Base-by-base conservation (phyloP, 306 rosid genomes). In the Cucumis hystrix region DNA sequence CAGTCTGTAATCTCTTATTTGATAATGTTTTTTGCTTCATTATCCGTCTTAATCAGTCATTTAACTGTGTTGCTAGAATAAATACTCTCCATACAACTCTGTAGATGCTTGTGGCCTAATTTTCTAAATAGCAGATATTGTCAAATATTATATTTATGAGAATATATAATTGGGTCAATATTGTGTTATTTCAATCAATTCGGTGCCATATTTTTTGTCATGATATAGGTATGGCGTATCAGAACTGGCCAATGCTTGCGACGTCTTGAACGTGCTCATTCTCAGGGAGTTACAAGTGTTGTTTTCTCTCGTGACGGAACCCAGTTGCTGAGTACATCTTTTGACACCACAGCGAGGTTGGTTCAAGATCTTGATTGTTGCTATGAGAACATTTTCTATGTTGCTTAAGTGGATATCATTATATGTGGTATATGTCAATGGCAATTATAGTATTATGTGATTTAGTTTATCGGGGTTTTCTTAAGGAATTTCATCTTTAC, bases 181-280 rank as follows among this genome's bases (percentile, higher is more conserved):
- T 51, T 49, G 6, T 72, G 40, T 72, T 72, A 52, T n/a, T 73
- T 73, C 60, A 23, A 25, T 71, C 76, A 71, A 25, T 43, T 20
- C 9, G 10, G 28, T 30, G 17, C 17, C 45, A 51, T 73, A 30
- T 73, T 52, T 52, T 52, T 52, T 73, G 76, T 71, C 20, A 16
- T 71, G 39, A 23, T 17, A 67, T 79, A 95, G 99, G 93, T 96
- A 41, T 96, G 98, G 98, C 98, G 99, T 78, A 87, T 92, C 59
- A 91, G 99, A 87, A 92, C 96, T 62, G 99, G 98, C 75, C 99
- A 96, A 87, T 96, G 99, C 87, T 86, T 96, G 91, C 91, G 99
- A 58, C 98, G 99, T 80, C 96, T 96, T 86, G 99, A 96, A 79
- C 92, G 89, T 61, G 99, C 99, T 45, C 99, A 96, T 88, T 88